Conservation (phyloP, 371 early-diverging fungal genomes). For the Massospora cicadina region DNA sequence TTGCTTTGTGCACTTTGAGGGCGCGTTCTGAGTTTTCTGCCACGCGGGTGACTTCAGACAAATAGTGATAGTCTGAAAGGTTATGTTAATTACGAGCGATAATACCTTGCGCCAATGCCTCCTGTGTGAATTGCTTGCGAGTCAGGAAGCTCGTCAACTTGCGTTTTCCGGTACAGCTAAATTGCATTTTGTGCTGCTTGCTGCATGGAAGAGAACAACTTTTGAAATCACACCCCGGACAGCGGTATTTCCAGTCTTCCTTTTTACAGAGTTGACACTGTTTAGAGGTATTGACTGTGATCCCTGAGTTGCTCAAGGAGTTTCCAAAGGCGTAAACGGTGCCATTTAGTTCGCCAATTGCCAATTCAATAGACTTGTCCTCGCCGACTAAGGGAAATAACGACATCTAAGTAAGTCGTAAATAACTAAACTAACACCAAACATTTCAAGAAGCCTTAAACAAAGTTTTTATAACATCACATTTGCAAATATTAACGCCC, state of each 20-base stretch:
- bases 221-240: constrained; percentile 3
- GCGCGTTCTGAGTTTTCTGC: not conserved
- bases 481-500: no score
- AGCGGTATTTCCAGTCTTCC: not conserved
- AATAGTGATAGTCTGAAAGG: not conserved
- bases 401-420: no score
- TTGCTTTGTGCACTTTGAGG: not conserved
- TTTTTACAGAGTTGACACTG: not conserved
- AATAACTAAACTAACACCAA: no score
- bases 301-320: not conserved
- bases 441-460: no score
- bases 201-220: not conserved
- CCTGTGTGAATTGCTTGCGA: not conserved
- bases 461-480: no score
- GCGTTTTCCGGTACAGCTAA: not conserved
- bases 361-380: not conserved
- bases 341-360: not conserved
- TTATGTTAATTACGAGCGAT: not conserved
- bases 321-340: not conserved
- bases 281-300: not conserved
- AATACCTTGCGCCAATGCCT: not conserved
- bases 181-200: not conserved
- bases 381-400: not conserved
- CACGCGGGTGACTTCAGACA: not conserved
- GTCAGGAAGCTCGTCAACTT: not conserved